A percentile compares a stretch with the other conserved stretches of the same genome.
phyloP scores from a whole-genome alignment of 73 alveolate genomes.

The Stentor roeselii region DNA sequence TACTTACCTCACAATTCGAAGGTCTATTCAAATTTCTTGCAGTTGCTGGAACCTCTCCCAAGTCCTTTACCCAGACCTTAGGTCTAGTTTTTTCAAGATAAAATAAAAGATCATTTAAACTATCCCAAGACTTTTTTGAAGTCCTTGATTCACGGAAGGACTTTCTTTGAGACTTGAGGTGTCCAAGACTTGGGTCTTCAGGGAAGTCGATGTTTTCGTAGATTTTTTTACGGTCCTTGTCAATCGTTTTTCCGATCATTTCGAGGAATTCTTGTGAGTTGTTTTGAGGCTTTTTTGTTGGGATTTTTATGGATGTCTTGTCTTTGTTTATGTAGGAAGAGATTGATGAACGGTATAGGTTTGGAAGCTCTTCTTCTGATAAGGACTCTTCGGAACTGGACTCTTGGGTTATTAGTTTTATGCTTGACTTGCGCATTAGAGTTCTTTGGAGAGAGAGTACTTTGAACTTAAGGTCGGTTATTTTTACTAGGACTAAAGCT shows the following conservation, averaged over 20 bases:
- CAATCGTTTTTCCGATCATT: slow-evolving; percentile 17
- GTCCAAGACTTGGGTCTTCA: not conserved
- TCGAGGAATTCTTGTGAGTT: not conserved
- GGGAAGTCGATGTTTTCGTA: not conserved
- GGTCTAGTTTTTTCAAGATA: slow-evolving; percentile 21
- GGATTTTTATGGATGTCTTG: not conserved
- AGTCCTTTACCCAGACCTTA: slow-evolving; percentile 4
- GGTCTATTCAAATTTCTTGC: no score
- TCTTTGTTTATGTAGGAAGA: not conserved
- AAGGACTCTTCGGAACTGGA: not conserved
- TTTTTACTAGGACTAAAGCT: not conserved
- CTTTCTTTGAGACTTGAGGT: not conserved
- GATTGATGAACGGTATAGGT: no score
- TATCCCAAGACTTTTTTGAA: not conserved
- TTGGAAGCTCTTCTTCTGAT: not conserved
- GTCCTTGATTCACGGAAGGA: not conserved
- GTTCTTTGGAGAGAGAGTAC: not conserved
- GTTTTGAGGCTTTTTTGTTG: not conserved
- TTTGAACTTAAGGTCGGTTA: not conserved
- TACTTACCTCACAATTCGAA: no score
- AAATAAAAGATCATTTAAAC: not conserved
- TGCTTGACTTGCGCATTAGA: not conserved
- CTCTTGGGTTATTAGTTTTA: not conserved
- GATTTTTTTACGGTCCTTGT: not conserved
- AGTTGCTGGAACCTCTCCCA: not conserved